phyloP scores from a whole-genome alignment of 805 yeast species.

The Naumovozyma baii region DNA sequence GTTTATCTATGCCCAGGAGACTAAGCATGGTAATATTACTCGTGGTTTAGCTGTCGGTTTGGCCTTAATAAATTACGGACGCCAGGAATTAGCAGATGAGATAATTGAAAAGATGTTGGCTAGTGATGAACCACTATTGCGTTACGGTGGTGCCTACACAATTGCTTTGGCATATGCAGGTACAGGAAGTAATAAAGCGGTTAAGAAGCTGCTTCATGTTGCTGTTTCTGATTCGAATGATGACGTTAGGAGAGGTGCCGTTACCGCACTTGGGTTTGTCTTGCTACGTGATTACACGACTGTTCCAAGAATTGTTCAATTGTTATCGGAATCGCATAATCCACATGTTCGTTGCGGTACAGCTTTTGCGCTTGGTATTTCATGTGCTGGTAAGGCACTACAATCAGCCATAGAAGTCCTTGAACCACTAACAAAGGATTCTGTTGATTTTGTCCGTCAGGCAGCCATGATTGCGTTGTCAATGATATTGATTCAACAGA shows the following conservation, averaged over 20 bases:
- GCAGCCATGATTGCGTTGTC: conserved; percentile 91
- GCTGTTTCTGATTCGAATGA: conserved; percentile 96
- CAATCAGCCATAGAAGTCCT: conserved; percentile 84
- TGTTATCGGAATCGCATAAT: conserved; percentile 87
- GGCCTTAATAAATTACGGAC: conserved; percentile 77
- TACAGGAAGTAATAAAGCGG: conserved; percentile 82
- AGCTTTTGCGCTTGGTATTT: conserved; percentile 91
- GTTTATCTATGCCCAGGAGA: conserved; percentile 85
- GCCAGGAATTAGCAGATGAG: conserved; percentile 69
- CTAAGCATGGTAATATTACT: conserved; percentile 90
- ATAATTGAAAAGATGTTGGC: conserved; percentile 55
- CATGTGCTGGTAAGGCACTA: conserved; percentile 91
- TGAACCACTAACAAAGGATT: conserved; percentile 85
- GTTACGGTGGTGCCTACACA: conserved; percentile 94
- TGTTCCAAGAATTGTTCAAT: conserved; percentile 89
- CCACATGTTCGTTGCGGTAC: conserved; percentile 98
- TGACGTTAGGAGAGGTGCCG: conserved; percentile 94
- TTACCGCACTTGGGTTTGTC: conserved; percentile 82
- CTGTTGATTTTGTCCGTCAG: conserved; percentile 95
- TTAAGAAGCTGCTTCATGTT: conserved; percentile 73
- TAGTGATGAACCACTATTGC: conserved; percentile 72
- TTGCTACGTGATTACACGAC: conserved; percentile 84
- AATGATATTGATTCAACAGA: conserved; percentile 83
- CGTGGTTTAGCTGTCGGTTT: conserved; percentile 89
- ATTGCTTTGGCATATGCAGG: conserved; percentile 95